Base-by-base conservation (phyloP, 352 stramenopile species). In the Globisporangium abappressorium region DNA sequence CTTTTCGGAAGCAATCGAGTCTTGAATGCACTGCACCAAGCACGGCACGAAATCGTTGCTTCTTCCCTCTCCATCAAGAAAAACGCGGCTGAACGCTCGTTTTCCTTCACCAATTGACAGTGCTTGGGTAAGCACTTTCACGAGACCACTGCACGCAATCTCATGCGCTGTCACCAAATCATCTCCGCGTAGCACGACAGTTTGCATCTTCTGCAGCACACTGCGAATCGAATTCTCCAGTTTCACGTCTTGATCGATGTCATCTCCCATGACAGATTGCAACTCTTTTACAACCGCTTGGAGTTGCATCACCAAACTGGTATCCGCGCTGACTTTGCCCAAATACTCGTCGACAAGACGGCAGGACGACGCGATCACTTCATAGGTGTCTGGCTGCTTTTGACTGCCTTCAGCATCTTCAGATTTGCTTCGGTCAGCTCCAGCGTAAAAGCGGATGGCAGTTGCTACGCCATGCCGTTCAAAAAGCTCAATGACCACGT, bases 1-100 rank as follows among this genome's bases (percentile, higher is more conserved):
- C 41, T 89, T 90, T 26, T 90, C 84, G 0, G 75, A 80, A 14
- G 80, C 83, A 65, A 92, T 89, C 4, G 79, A 77, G 64, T 87
- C 76, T 63, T 91, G 80, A 18, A 92, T 43, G 20, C 73, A 85
- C 22, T 69, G 60, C 46, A 90, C 59, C 1, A 90, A 71, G 49
- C 86, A 79, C 18, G 41, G 33, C 11, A 54, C n/a, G 22, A 70
- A 70, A 26, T 62, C 60, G 12, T 26, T 33, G 22, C 14, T 41
- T 55, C 56, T 51, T 14, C n/a, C 8, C 53, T 26, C 22, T 30
- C 28, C 62, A 15, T 30, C 65, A 22, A 74, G 38, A 26, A 89
- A 76, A 30, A 78, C 72, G 41, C 72, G 57, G 20, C 59, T 66
- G 61, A 91, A 91, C 12, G 67, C 69, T 51, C 68, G 62, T 36